phyloP scores from a whole-genome alignment of 192 early-diverging fungal genomes.

The Entomortierella chlamydospora region DNA sequence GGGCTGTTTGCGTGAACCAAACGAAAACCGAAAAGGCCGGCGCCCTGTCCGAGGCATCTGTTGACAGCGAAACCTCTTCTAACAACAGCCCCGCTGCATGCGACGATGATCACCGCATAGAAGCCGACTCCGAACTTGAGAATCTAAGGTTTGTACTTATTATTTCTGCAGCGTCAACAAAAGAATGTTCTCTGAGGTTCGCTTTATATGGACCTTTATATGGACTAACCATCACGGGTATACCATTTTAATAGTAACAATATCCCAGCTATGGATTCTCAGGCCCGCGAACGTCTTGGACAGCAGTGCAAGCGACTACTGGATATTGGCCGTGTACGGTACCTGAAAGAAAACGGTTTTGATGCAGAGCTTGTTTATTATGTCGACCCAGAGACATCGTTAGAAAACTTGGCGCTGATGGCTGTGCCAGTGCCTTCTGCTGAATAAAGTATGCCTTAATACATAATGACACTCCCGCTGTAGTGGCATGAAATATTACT shows the following conservation, averaged over 20 bases:
- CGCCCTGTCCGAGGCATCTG: not conserved
- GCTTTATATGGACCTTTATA: too few species aligned
- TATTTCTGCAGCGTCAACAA: too few species aligned
- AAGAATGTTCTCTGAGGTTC: too few species aligned
- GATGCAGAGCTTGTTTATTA: constrained; percentile 82
- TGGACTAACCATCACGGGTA: too few species aligned
- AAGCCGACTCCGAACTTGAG: constrained; percentile 49
- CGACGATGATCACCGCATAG: constrained; percentile 53
- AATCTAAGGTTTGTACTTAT: constrained; percentile 43
- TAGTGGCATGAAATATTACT: too few species aligned
- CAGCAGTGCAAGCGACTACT: constrained; percentile 81
- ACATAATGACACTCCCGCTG: too few species aligned
- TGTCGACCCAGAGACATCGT: constrained; percentile 66
- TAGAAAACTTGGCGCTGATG: constrained; percentile 83
- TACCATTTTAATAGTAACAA: constrained; percentile 63
- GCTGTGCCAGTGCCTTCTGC: constrained; percentile 52
- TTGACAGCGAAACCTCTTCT: constrained; percentile 45
- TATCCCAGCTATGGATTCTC: constrained; percentile 76
- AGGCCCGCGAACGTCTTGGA: constrained; percentile 73
- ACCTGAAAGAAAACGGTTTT: constrained; percentile 68
- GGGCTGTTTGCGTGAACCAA: constrained; percentile 74
- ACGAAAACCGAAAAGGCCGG: constrained; percentile 29
- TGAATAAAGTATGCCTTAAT: not conserved
- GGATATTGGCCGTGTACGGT: constrained; percentile 76
- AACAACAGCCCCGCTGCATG: constrained; percentile 25